A percentile compares a stretch with the other conserved stretches of the same genome.
Evolutionary conservation across 2,329 filamentous ascomycete genomes (phyloP).

Genomic region (Sclerotinia glacialis): DNA sequence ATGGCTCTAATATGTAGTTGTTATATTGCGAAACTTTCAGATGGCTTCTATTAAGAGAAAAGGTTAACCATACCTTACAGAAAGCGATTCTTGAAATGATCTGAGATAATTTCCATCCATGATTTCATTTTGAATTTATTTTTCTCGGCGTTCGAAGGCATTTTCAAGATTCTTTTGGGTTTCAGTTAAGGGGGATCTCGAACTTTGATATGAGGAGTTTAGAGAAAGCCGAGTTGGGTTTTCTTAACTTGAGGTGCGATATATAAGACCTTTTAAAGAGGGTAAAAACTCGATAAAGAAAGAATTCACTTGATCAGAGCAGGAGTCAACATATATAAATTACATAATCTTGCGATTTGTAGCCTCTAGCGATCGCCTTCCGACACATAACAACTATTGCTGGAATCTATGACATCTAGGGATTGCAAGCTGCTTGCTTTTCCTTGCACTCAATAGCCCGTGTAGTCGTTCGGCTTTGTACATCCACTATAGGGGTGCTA

Average conservation of each 20-base stretch:
- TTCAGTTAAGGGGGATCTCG: not conserved
- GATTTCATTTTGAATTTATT: not conserved
- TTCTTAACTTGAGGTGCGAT: not conserved
- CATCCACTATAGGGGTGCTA: too few species aligned
- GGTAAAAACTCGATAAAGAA: not conserved
- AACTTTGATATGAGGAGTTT: not conserved
- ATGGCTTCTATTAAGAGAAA: not conserved
- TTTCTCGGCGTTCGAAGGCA: not conserved
- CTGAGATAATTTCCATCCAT: not conserved
- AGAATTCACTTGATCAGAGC: not conserved
- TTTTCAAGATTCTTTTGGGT: rapidly evolving
- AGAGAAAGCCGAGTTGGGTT: not conserved
- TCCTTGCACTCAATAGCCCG: too few species aligned
- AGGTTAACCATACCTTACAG: not conserved
- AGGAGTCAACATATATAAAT: not conserved
- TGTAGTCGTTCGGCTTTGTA: too few species aligned
- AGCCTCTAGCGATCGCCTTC: not conserved
- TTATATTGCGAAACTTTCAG: not conserved
- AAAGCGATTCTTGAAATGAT: not conserved
- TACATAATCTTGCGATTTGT: not conserved
- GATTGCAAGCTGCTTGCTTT: not conserved
- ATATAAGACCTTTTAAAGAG: too few species aligned
- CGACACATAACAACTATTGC: not conserved
- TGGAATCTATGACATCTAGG: not conserved
- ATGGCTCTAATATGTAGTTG: not conserved